These are phyloP conservation scores for Diplogelasinospora grovesii DNA, from an alignment of 495 filamentous ascomycete species.

Conservation along the genomic window DNA sequence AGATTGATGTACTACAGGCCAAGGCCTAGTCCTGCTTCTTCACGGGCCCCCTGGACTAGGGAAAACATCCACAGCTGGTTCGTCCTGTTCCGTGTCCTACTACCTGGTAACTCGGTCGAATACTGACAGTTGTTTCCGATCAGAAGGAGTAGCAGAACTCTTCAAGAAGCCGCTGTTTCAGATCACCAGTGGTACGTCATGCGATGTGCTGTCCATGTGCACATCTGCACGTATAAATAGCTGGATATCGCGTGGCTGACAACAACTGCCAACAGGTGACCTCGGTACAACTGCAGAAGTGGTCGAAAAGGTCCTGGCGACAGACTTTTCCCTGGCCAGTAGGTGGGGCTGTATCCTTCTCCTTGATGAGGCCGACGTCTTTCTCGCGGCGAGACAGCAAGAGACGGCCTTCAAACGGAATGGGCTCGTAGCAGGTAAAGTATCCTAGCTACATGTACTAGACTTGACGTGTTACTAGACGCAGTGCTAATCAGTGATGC, in stretches of 20 bases:
- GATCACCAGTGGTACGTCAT: background rate
- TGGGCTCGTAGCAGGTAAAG: constrained; percentile 6
- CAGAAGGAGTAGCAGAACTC: background rate
- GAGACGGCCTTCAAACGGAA: constrained; percentile 17
- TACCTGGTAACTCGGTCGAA: too few species aligned
- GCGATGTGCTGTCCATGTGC: too few species aligned
- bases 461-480: constrained; percentile 14
- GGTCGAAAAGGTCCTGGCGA: constrained; percentile 34
- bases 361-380: constrained; percentile 43
- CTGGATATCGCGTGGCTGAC: too few species aligned
- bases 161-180: constrained; percentile 1
- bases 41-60: constrained; percentile 8
- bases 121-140: too few species aligned
- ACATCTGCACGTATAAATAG: too few species aligned
- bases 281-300: constrained; percentile 12
- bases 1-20: too few species aligned
- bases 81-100: too few species aligned
- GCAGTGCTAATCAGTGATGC: constrained; percentile 10
- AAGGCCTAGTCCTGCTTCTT: constrained; percentile 7
- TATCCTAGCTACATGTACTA: too few species aligned
- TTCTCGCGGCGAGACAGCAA: constrained; percentile 19
- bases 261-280: too few species aligned
- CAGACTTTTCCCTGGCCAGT: constrained; percentile 28
- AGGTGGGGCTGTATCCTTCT: constrained; percentile 44
- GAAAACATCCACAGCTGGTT: constrained; percentile 10